Percentiles rank a stretch among this genome's conserved stretches.
These are phyloP conservation scores for Zasmidium citrigriseum DNA, from an alignment of 2,329 filamentous ascomycete genomes.

Conservation along the genomic window DNA sequence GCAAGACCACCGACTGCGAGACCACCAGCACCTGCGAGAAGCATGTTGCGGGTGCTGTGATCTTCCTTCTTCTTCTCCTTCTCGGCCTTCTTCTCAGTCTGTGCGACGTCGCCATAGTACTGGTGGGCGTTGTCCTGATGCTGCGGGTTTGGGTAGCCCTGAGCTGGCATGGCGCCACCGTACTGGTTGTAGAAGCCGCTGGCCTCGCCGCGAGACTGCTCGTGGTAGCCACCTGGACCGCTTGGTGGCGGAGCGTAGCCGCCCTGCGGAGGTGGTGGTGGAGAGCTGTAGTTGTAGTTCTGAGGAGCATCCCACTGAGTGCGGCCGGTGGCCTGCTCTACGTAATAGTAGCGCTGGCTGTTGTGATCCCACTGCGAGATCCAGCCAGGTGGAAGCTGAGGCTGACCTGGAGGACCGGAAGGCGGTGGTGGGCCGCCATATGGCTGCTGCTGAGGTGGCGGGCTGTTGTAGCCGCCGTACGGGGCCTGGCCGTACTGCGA, in stretches of 20 bases:
- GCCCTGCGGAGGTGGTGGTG: constrained; percentile 15
- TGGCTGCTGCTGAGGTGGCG: constrained; percentile 17
- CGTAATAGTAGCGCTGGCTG: constrained; percentile 65
- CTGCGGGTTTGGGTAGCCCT: constrained; percentile 18
- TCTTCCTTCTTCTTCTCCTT: constrained; percentile 35
- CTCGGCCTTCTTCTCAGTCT: constrained; percentile 28
- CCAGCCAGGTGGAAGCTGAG: constrained; percentile 64
- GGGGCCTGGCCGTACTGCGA: constrained; percentile 16
- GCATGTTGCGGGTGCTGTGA: constrained; percentile 47
- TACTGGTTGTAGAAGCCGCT: constrained; percentile 23
- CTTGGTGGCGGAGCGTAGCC: constrained; percentile 17
- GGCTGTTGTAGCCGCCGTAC: constrained; percentile 23
- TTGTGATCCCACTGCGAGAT: constrained; percentile 63
- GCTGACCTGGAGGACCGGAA: constrained; percentile 27
- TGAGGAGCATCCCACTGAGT: constrained; percentile 66
- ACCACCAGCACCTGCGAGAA: constrained; percentile 60
- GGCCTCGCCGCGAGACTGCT: constrained; percentile 9
- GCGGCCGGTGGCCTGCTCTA: constrained; percentile 59
- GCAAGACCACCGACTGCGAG: constrained; percentile 58
- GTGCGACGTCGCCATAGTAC: constrained; percentile 25
- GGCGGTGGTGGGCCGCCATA: constrained; percentile 30
- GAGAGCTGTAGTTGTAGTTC: constrained; percentile 13
- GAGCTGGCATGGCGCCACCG: constrained; percentile 19
- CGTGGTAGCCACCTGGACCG: constrained; percentile 13
- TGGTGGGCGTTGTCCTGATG: constrained; percentile 24